phyloP scores from a whole-genome alignment of 768 basidiomycete species.

The Termitomyces sp. region DNA sequence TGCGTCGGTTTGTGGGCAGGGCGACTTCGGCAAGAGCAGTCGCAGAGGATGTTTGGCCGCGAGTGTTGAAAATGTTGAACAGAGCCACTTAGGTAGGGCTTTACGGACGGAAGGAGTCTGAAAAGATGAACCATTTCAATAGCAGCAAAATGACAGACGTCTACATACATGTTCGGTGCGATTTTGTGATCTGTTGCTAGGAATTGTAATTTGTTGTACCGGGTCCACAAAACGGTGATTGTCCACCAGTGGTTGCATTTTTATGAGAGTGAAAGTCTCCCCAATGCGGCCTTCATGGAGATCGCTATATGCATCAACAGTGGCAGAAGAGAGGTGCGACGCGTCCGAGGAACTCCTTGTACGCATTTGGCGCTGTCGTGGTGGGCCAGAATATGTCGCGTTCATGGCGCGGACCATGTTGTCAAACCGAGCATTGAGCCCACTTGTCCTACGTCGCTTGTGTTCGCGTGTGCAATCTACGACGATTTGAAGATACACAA shows the following conservation, averaged over 20 bases:
- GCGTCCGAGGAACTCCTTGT: conserved; percentile 45
- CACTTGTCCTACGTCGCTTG: conserved; percentile 51
- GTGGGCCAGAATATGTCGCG: conserved; percentile 29
- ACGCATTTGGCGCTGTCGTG: conserved; percentile 27
- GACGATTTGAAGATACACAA: not conserved
- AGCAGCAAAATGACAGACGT: not conserved
- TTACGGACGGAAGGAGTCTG: conserved; percentile 10
- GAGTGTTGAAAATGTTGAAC: conserved; percentile 48
- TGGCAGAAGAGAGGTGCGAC: not conserved
- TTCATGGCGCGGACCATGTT: conserved; percentile 65
- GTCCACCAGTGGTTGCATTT: conserved; percentile 28
- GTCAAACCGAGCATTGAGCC: conserved; percentile 62
- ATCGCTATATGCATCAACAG: conserved; percentile 6
- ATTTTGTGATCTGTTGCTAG: not conserved
- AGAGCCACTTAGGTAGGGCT: conserved; percentile 57
- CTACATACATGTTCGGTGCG: not conserved
- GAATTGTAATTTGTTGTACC: not conserved
- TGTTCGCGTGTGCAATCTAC: conserved; percentile 13
- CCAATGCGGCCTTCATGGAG: conserved; percentile 35
- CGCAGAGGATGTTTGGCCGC: conserved; percentile 47
- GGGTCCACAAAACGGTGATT: not conserved
- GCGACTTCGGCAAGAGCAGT: conserved; percentile 32
- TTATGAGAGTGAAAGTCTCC: conserved; percentile 41
- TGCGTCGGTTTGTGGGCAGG: not conserved
- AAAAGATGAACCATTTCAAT: not conserved